These are phyloP conservation scores for Aphanomyces euteiches DNA, from an alignment of 352 stramenopile species.

Conservation along the genomic window DNA sequence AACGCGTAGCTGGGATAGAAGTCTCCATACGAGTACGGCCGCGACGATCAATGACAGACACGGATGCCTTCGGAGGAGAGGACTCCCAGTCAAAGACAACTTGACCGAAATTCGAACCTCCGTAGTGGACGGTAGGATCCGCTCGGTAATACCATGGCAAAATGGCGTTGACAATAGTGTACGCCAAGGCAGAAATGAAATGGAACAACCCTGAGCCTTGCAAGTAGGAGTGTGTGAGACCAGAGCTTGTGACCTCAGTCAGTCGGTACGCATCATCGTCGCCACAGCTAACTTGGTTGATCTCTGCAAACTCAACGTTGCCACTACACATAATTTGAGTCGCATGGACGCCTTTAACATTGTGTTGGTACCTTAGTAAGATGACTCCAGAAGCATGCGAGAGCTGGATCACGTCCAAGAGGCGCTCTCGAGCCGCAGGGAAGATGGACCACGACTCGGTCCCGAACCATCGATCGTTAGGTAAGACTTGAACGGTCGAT, in stretches of 20 bases:
- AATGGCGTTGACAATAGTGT: slow-evolving; percentile 64
- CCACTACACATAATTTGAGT: slow-evolving; percentile 44
- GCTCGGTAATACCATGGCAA: slow-evolving; percentile 76
- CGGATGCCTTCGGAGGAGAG: slow-evolving; percentile 33
- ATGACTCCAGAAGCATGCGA: slow-evolving; percentile 85
- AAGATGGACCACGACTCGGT: slow-evolving; percentile 89
- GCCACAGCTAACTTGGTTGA: slow-evolving; percentile 89
- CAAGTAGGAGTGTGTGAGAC: slow-evolving; percentile 84
- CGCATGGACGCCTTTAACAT: background rate
- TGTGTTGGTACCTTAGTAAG: slow-evolving; percentile 47
- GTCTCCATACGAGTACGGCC: background rate
- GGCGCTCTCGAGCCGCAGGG: slow-evolving; percentile 64
- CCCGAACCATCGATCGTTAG: slow-evolving; percentile 67
- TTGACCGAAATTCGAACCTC: slow-evolving; percentile 89
- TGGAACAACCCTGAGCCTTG: slow-evolving; percentile 24
- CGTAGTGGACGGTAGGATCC: slow-evolving; percentile 61
- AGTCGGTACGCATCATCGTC: slow-evolving; percentile 51
- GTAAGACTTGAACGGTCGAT: slow-evolving; percentile 86
- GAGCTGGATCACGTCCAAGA: slow-evolving; percentile 80
- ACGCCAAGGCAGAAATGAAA: slow-evolving; percentile 42
- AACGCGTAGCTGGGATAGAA: background rate
- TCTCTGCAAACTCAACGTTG: slow-evolving; percentile 90
- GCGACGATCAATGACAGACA: slow-evolving; percentile 30
- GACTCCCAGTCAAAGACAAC: slow-evolving; percentile 88
- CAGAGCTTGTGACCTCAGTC: slow-evolving; percentile 87